Evolutionary conservation across 2,329 filamentous ascomycete species (phyloP).

Genomic region (Stagonosporopsis chrysanthemi): DNA sequence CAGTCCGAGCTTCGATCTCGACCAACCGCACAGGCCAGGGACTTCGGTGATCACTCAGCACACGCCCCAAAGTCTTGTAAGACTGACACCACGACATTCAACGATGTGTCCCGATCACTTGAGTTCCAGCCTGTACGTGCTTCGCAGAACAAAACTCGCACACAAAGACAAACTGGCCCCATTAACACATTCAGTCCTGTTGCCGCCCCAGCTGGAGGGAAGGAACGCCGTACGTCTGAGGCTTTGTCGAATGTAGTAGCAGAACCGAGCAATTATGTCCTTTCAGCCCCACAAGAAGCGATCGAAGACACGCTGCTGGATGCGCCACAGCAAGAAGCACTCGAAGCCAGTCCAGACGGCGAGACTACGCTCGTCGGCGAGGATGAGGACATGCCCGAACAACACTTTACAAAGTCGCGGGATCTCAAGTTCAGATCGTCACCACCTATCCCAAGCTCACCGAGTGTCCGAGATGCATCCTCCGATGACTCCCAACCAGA

Average conservation of each 20-base stretch:
- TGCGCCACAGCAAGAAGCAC: not conserved
- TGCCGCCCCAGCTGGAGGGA: not conserved
- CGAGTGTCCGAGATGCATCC: slow-evolving; percentile 40
- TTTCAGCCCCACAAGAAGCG: slow-evolving; percentile 13
- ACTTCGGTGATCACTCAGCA: not conserved
- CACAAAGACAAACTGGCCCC: not conserved
- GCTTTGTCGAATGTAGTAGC: not conserved
- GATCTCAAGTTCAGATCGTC: slow-evolving; percentile 33
- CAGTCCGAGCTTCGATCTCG: not conserved
- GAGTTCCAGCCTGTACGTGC: not conserved
- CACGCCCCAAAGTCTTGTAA: not conserved
- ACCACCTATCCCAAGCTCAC: slow-evolving; percentile 27
- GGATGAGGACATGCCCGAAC: not conserved
- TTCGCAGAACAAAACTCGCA: not conserved
- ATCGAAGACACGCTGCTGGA: slow-evolving; percentile 17
- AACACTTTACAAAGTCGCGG: slow-evolving; percentile 2
- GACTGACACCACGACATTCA: not conserved
- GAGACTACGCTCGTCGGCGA: slow-evolving; percentile 18
- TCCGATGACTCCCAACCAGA: slow-evolving; percentile 32
- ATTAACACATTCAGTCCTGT: not conserved
- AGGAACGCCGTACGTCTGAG: not conserved
- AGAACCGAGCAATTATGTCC: slow-evolving; percentile 6
- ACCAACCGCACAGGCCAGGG: not conserved
- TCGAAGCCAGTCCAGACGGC: slow-evolving; percentile 11
- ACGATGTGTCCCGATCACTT: not conserved